Evolutionary conservation across 371 early-diverging fungal species (phyloP).

Genomic region (Mucor mucedo): DNA sequence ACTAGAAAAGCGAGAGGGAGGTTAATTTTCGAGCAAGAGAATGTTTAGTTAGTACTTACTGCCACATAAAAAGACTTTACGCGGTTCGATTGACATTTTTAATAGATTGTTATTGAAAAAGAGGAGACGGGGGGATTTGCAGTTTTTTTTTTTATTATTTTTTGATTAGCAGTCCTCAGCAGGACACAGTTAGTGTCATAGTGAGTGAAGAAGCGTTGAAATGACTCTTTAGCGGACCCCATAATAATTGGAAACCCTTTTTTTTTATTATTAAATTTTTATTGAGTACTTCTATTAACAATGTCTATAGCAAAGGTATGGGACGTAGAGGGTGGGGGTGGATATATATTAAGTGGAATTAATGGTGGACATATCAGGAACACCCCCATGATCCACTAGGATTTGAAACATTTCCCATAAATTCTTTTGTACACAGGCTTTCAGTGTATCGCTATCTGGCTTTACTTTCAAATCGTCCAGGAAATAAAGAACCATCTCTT

Average conservation of each 20-base stretch:
- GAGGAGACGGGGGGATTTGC: background rate
- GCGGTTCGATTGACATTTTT: constrained; percentile 33
- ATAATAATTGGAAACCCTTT: background rate
- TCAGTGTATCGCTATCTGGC: constrained; percentile 51
- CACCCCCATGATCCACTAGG: constrained; percentile 56
- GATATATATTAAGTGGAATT: constrained; percentile 8
- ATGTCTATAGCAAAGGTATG: background rate
- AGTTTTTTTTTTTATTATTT: background rate
- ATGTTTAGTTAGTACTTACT: constrained; percentile 36
- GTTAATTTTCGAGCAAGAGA: background rate
- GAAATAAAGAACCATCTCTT: constrained; percentile 47
- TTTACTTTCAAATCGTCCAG: constrained; percentile 48
- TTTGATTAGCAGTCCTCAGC: constrained; percentile 1
- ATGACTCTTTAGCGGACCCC: constrained; percentile 5
- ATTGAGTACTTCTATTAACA: background rate
- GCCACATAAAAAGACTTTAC: constrained; percentile 51
- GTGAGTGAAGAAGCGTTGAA: constrained; percentile 2
- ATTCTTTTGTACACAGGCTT: constrained; percentile 44
- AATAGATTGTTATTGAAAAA: background rate
- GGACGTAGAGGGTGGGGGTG: background rate
- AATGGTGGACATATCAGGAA: constrained; percentile 54
- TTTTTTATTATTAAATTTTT: background rate
- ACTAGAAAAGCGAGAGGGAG: constrained; percentile 35
- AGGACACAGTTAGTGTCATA: background rate
- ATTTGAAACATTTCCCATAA: constrained; percentile 55